A percentile compares a stretch with the other conserved stretches of the same genome.
These are phyloP conservation scores for Cyclocybe aegerita DNA, from an alignment of 768 basidiomycete species.

Conservation along the genomic window DNA sequence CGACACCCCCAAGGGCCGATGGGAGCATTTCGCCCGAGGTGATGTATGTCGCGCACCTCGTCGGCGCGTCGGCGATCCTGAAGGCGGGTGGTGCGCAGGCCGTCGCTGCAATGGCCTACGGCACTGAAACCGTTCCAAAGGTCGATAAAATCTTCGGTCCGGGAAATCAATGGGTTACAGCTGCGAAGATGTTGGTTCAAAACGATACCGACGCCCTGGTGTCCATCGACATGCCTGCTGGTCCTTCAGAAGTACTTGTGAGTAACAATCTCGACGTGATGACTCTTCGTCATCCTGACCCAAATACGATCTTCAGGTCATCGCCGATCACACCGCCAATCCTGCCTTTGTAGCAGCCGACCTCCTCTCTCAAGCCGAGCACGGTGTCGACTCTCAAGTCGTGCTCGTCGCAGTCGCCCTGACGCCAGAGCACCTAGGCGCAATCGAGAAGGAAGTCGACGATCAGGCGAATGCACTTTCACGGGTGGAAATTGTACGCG, in stretches of 20 bases:
- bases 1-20: conserved; percentile 93
- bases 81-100: conserved; percentile 98
- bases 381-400: conserved; percentile 97
- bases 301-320: conserved; percentile 58
- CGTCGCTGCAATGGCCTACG: conserved; percentile 94
- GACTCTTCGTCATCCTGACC: not conserved
- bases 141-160: conserved; percentile 99
- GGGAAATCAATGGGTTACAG: conserved; percentile 99
- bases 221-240: conserved; percentile 99
- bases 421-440: conserved; percentile 55
- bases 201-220: conserved; percentile 97
- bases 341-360: conserved; percentile 95
- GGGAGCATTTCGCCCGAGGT: conserved; percentile 96
- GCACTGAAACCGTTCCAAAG: conserved; percentile 92
- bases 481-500: conserved; percentile 85
- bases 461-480: conserved; percentile 82
- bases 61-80: conserved; percentile 87
- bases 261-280: conserved; percentile 28
- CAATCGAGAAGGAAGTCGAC: conserved; percentile 85
- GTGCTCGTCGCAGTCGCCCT: conserved; percentile 85
- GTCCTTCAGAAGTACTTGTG: conserved; percentile 96
- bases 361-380: conserved; percentile 96
- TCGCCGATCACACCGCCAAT: conserved; percentile 85
- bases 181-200: conserved; percentile 98
- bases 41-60: conserved; percentile 90